A percentile compares a stretch with the other conserved stretches of the same genome.
These are phyloP conservation scores for Oehlia diaphana DNA, from an alignment of 192 early-diverging fungal species.

Conservation along the genomic window DNA sequence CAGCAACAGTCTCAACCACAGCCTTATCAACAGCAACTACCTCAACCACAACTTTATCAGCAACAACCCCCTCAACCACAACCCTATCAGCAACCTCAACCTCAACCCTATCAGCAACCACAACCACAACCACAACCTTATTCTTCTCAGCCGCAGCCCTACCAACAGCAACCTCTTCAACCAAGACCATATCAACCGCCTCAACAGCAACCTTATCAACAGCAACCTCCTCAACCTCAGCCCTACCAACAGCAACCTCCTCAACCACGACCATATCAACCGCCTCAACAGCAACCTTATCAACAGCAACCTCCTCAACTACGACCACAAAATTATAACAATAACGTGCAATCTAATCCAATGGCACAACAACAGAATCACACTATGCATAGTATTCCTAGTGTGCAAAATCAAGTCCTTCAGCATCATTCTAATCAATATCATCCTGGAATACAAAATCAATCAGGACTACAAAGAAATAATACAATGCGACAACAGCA, in stretches of 20 bases:
- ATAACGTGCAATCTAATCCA: no score
- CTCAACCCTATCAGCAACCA: background rate
- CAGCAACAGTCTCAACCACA: background rate
- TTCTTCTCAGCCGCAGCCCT: background rate
- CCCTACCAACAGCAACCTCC: background rate
- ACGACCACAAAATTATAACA: background rate
- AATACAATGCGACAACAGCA: background rate
- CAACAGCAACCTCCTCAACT: background rate
- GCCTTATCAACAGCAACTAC: background rate
- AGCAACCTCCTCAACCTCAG: background rate
- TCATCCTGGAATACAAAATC: no score
- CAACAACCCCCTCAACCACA: background rate
- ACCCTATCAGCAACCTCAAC: background rate
- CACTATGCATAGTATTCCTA: no score
- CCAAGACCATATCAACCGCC: background rate
- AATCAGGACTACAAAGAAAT: no score
- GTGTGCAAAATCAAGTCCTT: background rate
- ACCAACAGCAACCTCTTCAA: background rate
- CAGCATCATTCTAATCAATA: background rate
- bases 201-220: background rate
- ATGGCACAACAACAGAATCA: no score
- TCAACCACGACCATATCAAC: background rate
- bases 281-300: background rate
- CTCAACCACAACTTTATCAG: background rate
- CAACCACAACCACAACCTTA: background rate